Percentiles rank a stretch among this genome's conserved stretches.
Evolutionary conservation across 805 yeast genomes (phyloP).

Genomic region (Saccharomyces kudriavzevii): DNA sequence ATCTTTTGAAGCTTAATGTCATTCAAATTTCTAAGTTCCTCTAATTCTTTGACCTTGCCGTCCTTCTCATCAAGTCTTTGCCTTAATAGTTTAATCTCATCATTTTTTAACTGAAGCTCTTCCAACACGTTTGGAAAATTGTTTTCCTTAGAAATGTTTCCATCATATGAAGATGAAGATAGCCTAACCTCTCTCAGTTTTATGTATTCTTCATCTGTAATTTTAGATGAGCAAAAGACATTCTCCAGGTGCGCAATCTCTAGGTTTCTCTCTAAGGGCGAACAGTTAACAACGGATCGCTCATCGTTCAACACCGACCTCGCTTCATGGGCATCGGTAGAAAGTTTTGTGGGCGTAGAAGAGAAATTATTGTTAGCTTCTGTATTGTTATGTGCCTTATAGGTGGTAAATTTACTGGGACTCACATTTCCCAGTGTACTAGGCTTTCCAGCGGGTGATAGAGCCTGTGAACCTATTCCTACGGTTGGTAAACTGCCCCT

Average conservation of each 20-base stretch:
- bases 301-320: background rate
- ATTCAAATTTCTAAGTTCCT: background rate
- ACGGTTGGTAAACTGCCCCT: background rate
- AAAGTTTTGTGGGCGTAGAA: background rate
- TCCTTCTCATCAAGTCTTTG: background rate
- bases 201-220: background rate
- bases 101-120: background rate
- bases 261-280: background rate
- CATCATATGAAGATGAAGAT: background rate
- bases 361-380: background rate
- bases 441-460: background rate
- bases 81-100: background rate
- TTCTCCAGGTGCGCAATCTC: background rate
- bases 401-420: background rate
- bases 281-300: background rate
- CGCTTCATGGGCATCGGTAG: background rate
- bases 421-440: background rate
- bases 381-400: background rate
- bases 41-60: background rate
- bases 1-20: background rate
- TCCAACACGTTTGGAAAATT: background rate
- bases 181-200: background rate
- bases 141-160: background rate
- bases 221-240: background rate
- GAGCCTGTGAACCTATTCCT: background rate